Base-by-base conservation (phyloP, 1,139 yeast species). In the Barnettozyma hawaiiensis region DNA sequence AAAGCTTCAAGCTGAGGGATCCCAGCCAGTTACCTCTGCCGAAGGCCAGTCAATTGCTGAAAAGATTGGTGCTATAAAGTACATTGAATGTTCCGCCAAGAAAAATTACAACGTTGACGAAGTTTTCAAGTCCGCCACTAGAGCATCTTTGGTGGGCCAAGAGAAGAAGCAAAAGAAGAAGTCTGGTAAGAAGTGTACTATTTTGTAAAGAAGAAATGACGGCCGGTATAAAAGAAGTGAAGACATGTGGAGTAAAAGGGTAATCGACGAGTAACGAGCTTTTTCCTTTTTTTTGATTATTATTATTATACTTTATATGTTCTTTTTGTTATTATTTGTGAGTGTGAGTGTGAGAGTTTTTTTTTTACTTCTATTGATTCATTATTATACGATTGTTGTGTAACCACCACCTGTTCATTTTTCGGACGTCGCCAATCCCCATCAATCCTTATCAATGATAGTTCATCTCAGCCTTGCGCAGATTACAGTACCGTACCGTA, bases 51-150 rank as follows among this genome's bases (percentile, higher is more conserved):
- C 77, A 35, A 86, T 86, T 47, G 95, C 96, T 44, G 83, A 80
- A 57, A 83, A 83, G 66, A 85, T 87, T 57, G 95, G 95, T 51
- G 95, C 96, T 42, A 71, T 81, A 48, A 79, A 81, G 58, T 87
- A 87, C 66, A 73, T 87, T 63, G 97, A 90, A 70, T 89, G 97
- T 71, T 89, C 96, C 39, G 96, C 97, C 33, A 80, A 87, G 70
- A 81, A 87, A 47, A 94, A 94, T 52, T 82, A 80, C 64, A 95
- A 95, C 63, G 95, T 87, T 49, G 83, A 87, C 68, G 94, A 85
- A 66, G 95, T 86, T 42, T 86, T 87, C 59, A 92, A 84, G 65
- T 85, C 92, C 55, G 97, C 97, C 39, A 89, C 96, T 39, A 80
- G 96, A 67, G 69, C 70, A 36, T 64, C 70, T 20, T 59, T 66